phyloP scores from a whole-genome alignment of 2,329 filamentous ascomycete species.

The Acephala macrosclerotiorum region DNA sequence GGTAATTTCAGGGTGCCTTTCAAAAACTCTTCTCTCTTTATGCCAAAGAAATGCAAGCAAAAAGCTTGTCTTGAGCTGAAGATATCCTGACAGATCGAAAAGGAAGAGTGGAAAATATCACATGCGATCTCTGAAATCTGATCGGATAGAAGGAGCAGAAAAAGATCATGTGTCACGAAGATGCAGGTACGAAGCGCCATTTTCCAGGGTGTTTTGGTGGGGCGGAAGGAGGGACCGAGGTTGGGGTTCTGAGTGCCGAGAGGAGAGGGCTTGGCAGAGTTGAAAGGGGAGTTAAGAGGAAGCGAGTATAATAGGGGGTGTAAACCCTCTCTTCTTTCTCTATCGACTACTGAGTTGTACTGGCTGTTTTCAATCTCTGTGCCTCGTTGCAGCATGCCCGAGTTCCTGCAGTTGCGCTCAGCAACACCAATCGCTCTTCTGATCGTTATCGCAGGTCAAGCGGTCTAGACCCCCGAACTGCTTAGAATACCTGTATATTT shows the following conservation, averaged over 20 bases:
- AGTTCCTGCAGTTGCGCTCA: not conserved
- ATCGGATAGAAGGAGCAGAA: conserved; percentile 23
- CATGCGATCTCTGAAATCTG: not conserved
- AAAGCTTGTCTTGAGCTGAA: no score
- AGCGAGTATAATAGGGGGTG: not conserved
- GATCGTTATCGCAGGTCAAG: not conserved
- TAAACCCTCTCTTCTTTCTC: not conserved
- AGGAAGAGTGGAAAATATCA: not conserved
- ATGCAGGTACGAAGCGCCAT: conserved; percentile 20
- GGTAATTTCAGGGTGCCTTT: not conserved
- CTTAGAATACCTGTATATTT: not conserved
- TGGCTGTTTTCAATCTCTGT: not conserved
- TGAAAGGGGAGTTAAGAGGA: not conserved
- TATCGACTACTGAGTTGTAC: no score
- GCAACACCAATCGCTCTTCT: not conserved
- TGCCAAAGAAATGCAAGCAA: no score
- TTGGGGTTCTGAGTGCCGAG: not conserved
- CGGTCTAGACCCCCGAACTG: not conserved
- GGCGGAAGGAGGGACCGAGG: conserved; percentile 5
- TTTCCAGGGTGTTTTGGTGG: not conserved
- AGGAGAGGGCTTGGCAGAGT: conserved; percentile 3
- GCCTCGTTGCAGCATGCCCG: not conserved
- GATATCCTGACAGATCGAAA: not conserved
- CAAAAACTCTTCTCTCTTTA: not conserved
- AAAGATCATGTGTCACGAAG: conserved; percentile 11